Evolutionary conservation across 306 rosid species (phyloP), one percentile per base, ranked within the genome.

Genomic region (Cicer yamashitae): DNA sequence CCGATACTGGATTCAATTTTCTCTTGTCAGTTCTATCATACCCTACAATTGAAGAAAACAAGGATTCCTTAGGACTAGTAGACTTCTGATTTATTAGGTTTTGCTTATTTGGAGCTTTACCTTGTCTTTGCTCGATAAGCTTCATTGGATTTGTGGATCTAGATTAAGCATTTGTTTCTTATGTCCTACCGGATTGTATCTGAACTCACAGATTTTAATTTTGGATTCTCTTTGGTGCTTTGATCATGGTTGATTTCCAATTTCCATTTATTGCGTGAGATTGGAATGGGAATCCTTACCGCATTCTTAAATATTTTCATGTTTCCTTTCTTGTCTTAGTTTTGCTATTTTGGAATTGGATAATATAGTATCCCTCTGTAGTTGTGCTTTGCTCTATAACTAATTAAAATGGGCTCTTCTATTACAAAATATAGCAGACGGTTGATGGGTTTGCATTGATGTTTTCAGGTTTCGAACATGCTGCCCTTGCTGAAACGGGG

Each of bases 401-500:
- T 67, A 20, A 45, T 20, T 6, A 1, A 17, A 45, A 22, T 12
- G 41, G 56, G 25, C 6, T 43, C 38, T 10, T 41, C 10, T 18
- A 5, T 43, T 65, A 43, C 52, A 10, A 65, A 65, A 65, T 65
- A 14, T 41, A 43, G 37, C 70, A 41, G 13, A 46, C 43, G 43
- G 17, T 46, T 46, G 43, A 67, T 12, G 37, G 8, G 37, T 56
- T 53, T 57, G 5, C 25, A 13, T 72, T 54, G 11, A 13, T 47
- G 70, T 57, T 70, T 86, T 44, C 73, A 94, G 98, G 98, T 91
- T 71, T 87, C 93, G 6, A 86, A 86, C 85, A 91, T 94, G 90
- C 70, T 94, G 68, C 98, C 98, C 69, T 93, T 91, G 82, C 87
- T 94, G 85, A 91, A 90, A 78, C 96, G 98, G 80, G 98, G 98